Base-by-base conservation (phyloP, 2,329 filamentous ascomycete species). In the Dactylellina drechsleri region DNA sequence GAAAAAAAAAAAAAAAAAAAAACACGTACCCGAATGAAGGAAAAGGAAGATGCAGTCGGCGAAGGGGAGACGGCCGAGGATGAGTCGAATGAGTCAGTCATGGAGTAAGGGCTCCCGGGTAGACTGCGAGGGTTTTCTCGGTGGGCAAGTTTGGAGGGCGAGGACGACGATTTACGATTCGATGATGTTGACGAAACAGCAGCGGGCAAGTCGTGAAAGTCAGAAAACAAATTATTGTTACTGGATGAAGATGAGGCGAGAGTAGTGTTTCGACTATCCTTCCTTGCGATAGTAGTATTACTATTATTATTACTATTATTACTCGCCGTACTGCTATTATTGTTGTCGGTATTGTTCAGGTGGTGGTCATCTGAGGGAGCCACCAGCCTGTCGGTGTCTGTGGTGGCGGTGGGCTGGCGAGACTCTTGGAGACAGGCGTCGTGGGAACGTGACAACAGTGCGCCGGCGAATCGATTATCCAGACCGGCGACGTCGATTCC, bases 21-120 rank as follows among this genome's bases (percentile, higher is more conserved):
- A 50, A 64, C 58, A 65, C 71, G 23, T 68, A 75, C 71, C 71
- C 71, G 71, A 67, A 68, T 75, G 40, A 52, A 58, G 23, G 71
- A 75, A 40, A 57, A 80, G 0, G 81, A 81, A 26, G 81, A 77
- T 16, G 81, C 78, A n/a, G 80, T 77, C 20, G 80, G 78, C 2
- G 82, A 77, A 47, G 82, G 80, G 54, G 79, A 79, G 43, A 79
- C 76, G 23, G 77, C 66, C 23, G 77, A 71, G 31, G 81, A 78
- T 52, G 82, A 62, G 52, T 64, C 58, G 41, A 75, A 75, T 7
- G 71, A 75, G 26, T 75, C 71, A 16, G 64, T 60, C 71, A 75
- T 75, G 6, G 71, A 75, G 58, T 68, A 75, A 4, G 71, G 71
- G n/a, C 64, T 75, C 16, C 71, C 59, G 8, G 71, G 71, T 15